phyloP scores from a whole-genome alignment of 345 rosid genomes.

The Clarkia xantiana region DNA sequence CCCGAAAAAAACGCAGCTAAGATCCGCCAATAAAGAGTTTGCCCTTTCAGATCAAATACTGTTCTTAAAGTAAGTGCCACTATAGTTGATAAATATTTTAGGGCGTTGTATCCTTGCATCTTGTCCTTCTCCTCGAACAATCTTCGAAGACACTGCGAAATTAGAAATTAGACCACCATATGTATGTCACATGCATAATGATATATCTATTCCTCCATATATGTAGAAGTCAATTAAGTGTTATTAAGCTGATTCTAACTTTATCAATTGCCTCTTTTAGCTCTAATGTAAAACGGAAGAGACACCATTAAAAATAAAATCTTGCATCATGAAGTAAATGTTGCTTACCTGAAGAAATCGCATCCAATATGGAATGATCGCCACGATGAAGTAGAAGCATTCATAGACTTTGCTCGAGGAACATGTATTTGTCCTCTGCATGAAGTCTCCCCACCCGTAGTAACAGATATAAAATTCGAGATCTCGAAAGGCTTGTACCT shows the following conservation, averaged over 20 bases:
- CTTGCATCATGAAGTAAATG: background rate
- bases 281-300: too few relatives aligned
- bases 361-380: constrained; percentile 57
- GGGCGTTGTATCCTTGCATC: constrained; percentile 27
- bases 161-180: too few relatives aligned
- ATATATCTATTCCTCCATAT: too few relatives aligned
- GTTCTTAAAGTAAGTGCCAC: constrained; percentile 42
- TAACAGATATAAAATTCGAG: constrained; percentile 9
- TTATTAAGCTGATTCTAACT: too few relatives aligned
- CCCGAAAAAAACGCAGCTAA: constrained; percentile 36
- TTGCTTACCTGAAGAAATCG: constrained; percentile 56
- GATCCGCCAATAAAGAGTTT: constrained; percentile 22
- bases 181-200: too few relatives aligned
- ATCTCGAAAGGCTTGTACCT: constrained; percentile 7
- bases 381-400: constrained; percentile 30
- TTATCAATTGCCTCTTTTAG: too few relatives aligned
- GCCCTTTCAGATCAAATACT: constrained; percentile 12
- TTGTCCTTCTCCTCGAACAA: constrained; percentile 41
- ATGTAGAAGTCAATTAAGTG: too few relatives aligned
- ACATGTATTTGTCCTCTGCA: constrained; percentile 32
- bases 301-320: too few relatives aligned
- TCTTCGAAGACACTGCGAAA: constrained; percentile 45
- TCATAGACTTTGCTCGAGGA: constrained; percentile 24
- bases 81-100: constrained; percentile 53
- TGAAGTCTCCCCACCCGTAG: constrained; percentile 11